Evolutionary conservation across 2,329 filamentous ascomycete species (phyloP), one percentile per base, ranked within the genome.

Genomic region (Albifimbria verrucaria): DNA sequence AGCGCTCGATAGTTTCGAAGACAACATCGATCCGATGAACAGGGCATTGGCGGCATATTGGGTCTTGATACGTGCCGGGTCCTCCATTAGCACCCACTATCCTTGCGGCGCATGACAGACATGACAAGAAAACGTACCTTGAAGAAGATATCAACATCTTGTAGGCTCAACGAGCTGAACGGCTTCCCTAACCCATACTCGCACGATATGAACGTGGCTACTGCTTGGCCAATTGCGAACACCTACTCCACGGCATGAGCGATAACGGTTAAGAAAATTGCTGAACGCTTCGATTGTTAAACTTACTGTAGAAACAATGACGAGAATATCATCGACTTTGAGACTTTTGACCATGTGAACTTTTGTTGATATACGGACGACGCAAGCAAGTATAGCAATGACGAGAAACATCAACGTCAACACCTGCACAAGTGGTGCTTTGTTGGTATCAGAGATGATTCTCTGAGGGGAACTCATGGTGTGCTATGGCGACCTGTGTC

Each of bases 371-470:
- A 51, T 51, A 6, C 65, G 59, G 5, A 65, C 65, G 17, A 58
- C 20, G 9, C 62, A 65, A 1, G 65, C 49, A 0, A 67, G 58
- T 6, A 67, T 53, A 3, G 57, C 57, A 18, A 66, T 58, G 36
- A 66, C 63, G 4, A 66, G 51, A 20, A 67, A 66, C 62, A 67
- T 65, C 25, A 65, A 55, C 3, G 61, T 56, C 50, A 67, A 52
- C 36, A 67, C 63, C 48, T 66, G 58, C 15, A 67, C 58, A 9
- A 67, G 61, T 7, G 65, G 65, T 15, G 63, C 60, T 57, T 67
- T 67, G 62, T 67, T 62, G 20, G 43, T 55, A 52, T 62, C 65
- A 1, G 61, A 67, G 24, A 67, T 62, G 42, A 64, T 42, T 26
- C 55, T 52, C 9, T 64, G 63, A 67, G 17, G 41, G 15, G 58